These are phyloP conservation scores for Ashbya aceris DNA, from an alignment of 1,139 yeast genomes.

Conservation along the genomic window DNA sequence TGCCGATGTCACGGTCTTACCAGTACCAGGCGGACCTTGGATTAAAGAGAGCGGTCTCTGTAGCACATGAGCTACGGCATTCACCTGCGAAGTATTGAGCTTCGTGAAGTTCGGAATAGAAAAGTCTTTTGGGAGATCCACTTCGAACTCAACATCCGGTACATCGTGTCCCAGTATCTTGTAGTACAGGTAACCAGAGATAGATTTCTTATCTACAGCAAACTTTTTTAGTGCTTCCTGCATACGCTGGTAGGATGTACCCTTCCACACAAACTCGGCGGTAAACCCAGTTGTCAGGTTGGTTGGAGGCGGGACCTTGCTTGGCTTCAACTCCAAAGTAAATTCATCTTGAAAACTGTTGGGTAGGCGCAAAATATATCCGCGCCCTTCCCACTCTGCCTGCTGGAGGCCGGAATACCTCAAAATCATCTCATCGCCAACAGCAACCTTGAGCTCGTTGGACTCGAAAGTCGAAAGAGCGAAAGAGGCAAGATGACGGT, in stretches of 20 bases:
- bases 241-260: slow-evolving; percentile 75
- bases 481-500: slow-evolving; percentile 62
- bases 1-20: slow-evolving; percentile 91
- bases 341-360: slow-evolving; percentile 59
- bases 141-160: slow-evolving; percentile 51
- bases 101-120: slow-evolving; percentile 61
- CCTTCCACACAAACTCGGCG: slow-evolving; percentile 87
- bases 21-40: slow-evolving; percentile 95
- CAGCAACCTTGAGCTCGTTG: slow-evolving; percentile 62
- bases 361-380: slow-evolving; percentile 67
- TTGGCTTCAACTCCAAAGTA: slow-evolving; percentile 55
- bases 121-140: slow-evolving; percentile 49
- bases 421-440: slow-evolving; percentile 74
- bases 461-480: slow-evolving; percentile 58
- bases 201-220: slow-evolving; percentile 64
- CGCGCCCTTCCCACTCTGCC: slow-evolving; percentile 59
- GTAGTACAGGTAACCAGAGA: slow-evolving; percentile 71
- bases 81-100: slow-evolving; percentile 67
- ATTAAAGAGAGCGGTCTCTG: slow-evolving; percentile 73
- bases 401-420: slow-evolving; percentile 46
- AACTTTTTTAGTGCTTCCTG: slow-evolving; percentile 64
- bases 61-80: slow-evolving; percentile 67
- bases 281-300: slow-evolving; percentile 60
- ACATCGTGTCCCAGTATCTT: slow-evolving; percentile 78
- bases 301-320: slow-evolving; percentile 35